Conservation (phyloP, 495 filamentous ascomycete species). For the Penicillium cinerascens region DNA sequence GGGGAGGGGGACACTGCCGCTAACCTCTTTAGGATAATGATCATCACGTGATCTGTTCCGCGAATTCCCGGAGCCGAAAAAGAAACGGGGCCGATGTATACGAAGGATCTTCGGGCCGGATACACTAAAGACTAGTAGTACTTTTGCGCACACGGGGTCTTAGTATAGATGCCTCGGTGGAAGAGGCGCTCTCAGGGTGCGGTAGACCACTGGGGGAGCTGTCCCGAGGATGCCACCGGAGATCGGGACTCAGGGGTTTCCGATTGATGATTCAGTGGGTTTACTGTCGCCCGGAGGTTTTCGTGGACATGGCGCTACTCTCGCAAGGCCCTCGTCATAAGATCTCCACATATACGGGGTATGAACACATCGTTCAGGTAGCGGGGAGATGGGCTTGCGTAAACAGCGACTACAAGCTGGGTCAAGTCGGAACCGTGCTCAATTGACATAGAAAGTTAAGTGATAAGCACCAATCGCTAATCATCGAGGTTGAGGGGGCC, state of each 20-base stretch:
- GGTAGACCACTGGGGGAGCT: no score
- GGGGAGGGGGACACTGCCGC: background rate
- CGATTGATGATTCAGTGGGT: background rate
- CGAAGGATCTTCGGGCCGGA: background rate
- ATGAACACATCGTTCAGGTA: no score
- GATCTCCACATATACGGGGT: background rate
- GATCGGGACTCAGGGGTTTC: background rate
- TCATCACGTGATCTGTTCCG: background rate
- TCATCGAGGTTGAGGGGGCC: background rate
- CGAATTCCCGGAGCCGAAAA: conserved; percentile 3
- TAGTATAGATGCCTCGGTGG: background rate
- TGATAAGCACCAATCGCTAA: background rate
- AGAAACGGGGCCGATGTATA: background rate
- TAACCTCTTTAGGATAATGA: background rate
- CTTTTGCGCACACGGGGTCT: background rate
- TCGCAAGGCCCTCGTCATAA: background rate
- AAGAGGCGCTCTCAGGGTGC: no score
- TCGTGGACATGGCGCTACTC: background rate
- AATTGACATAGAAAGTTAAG: background rate
- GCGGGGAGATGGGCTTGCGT: no score
- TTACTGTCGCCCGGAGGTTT: background rate
- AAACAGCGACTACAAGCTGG: no score
- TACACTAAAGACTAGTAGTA: background rate
- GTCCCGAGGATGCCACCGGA: background rate
- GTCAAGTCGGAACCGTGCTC: background rate